phyloP scores from a whole-genome alignment of 129 eudicot species.

The Pittosporum tobira region DNA sequence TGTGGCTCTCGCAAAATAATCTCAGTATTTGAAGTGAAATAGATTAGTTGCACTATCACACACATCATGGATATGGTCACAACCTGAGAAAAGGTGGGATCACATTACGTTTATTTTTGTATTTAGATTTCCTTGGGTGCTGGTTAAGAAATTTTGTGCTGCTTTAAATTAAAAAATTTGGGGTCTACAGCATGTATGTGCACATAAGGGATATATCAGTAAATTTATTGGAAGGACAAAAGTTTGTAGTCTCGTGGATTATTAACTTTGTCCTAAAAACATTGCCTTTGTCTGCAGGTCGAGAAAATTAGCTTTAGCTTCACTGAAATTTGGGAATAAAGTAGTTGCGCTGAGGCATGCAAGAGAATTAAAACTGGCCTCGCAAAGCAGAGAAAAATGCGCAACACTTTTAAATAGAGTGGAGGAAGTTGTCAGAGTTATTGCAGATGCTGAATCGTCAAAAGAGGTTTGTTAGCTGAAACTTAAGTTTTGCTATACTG shows the following conservation, averaged over 20 bases:
- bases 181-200: neutral
- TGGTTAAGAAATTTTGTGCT: neutral
- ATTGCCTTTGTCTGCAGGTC: constrained; percentile 34
- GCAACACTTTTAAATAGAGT: constrained; percentile 50
- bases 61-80: neutral
- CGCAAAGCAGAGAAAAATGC: constrained; percentile 60
- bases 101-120: neutral
- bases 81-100: neutral
- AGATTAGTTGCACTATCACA: too few relatives aligned
- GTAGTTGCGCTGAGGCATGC: constrained; percentile 52
- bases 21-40: too few relatives aligned
- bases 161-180: neutral
- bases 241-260: neutral
- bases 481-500: neutral
- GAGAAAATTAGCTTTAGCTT: constrained; percentile 49
- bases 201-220: neutral
- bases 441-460: constrained; percentile 71
- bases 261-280: neutral
- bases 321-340: constrained; percentile 56
- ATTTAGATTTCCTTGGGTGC: neutral
- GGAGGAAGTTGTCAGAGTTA: constrained; percentile 67
- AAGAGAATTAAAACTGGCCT: constrained; percentile 54
- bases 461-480: constrained; percentile 44
- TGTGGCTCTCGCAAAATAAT: neutral
- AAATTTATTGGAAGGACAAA: neutral